Base-by-base conservation (phyloP, 768 basidiomycete genomes). In the Naganishia vaughanmartiniae region DNA sequence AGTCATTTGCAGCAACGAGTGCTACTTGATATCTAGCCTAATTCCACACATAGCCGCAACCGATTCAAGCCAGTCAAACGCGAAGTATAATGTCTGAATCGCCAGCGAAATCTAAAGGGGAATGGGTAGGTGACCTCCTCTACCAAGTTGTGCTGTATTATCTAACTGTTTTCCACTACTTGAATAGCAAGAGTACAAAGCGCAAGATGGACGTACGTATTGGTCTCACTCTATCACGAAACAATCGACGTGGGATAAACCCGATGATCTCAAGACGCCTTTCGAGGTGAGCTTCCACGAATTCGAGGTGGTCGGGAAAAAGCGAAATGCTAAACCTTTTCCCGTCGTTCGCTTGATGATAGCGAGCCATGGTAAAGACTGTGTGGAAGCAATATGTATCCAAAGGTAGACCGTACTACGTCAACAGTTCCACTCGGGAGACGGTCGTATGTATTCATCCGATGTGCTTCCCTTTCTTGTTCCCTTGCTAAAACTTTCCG, bases 221-320 rank as follows among this genome's bases (percentile, higher is more conserved):
- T 98, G 94, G 94, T 93, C 93, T 82, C 93, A 96, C 79, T 88
- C 91, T 0, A 85, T 84, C 12, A 91, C 90, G 4, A 88, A 89
- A 76, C 90, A 92, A 76, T 95, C 93, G 78, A 92, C 94, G 65
- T 98, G 94, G 95, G 94, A 97, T 83, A 99, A 98, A 80, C 96
- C 96, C 71, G 91, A 94, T 80, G 93, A 91, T 28, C 84, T 98
- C 60, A 96, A 94, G 82, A 89, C 91, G 0, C 90, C 93, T 1
- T 92, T 93, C 74, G 95, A 97, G 85, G 90, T 93, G 76, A 72
- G 84, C 70, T 51, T 36, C 28, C 21, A 26, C 14, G 1, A 7
- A 51, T 24, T 28, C 4, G 2, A 39, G 34, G 4, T 45, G 17
- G 1, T 70, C 45, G 17, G 24, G 21, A 15, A 21, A n/a, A 5